phyloP scores from a whole-genome alignment of 129 eudicot genomes.

The Deinandra increscens region DNA sequence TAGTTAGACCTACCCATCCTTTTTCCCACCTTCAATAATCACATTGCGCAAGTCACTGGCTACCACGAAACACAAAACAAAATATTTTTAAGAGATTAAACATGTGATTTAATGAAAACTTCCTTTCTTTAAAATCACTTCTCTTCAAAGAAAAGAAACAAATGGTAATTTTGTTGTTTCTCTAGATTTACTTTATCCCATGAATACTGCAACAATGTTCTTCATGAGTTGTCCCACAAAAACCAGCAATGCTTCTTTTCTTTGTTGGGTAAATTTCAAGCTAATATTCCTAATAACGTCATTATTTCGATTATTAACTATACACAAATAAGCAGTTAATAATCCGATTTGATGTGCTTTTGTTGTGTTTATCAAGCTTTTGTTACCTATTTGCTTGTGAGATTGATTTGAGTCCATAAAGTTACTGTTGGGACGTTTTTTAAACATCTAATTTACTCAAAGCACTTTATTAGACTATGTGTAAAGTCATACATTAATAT shows the following conservation, averaged over 20 bases:
- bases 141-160: background rate
- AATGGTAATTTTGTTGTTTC: background rate
- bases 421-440: constrained; percentile 2
- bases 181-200: constrained; percentile 16
- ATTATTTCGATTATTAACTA: background rate
- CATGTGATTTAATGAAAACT: background rate
- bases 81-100: background rate
- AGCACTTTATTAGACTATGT: background rate
- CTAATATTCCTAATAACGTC: background rate
- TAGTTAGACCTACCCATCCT: too few species aligned
- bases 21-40: background rate
- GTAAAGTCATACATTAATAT: background rate
- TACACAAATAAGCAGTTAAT: background rate
- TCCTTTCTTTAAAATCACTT: background rate
- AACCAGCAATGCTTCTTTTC: constrained; percentile 6
- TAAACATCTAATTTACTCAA: constrained; percentile 2
- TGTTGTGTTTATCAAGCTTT: constrained; percentile 9
- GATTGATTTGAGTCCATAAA: constrained; percentile 10
- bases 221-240: background rate
- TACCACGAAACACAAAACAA: background rate
- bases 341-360: background rate
- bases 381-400: constrained; percentile 14
- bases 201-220: constrained; percentile 8
- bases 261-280: background rate
- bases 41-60: background rate